phyloP scores from a whole-genome alignment of 768 basidiomycete genomes.

The Ephemerocybe angulata region DNA sequence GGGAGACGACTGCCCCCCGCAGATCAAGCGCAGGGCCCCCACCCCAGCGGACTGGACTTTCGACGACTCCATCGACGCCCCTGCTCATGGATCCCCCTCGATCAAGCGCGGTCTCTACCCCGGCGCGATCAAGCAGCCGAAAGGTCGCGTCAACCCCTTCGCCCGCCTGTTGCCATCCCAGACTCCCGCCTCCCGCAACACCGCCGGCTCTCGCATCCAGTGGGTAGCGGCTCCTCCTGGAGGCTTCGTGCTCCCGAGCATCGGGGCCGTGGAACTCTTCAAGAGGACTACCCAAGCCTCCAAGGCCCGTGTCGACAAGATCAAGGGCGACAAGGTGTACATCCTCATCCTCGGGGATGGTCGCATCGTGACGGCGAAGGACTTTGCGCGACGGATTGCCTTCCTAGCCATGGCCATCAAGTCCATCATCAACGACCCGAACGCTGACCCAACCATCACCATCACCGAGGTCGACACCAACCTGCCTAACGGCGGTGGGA shows the following conservation, averaged over 20 bases:
- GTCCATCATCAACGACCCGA: background rate
- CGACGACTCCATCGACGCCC: background rate
- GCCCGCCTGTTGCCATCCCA: too few species aligned
- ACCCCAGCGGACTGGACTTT: background rate
- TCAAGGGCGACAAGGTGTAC: background rate
- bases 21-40: background rate
- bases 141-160: too few species aligned
- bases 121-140: too few species aligned
- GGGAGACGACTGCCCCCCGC: background rate
- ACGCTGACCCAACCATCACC: background rate
- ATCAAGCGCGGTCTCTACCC: too few species aligned
- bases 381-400: background rate
- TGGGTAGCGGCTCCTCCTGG: background rate
- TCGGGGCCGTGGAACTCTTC: background rate
- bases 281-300: background rate
- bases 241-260: background rate
- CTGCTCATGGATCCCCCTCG: too few species aligned
- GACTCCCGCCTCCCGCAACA: background rate
- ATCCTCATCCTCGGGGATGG: background rate
- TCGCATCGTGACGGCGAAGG: background rate
- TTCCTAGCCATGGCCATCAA: background rate
- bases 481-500: background rate
- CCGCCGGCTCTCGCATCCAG: background rate
- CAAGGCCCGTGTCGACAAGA: background rate
- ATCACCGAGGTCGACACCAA: background rate